Conservation (phyloP, 352 stramenopile species). For the Elongisporangium undulatum region DNA sequence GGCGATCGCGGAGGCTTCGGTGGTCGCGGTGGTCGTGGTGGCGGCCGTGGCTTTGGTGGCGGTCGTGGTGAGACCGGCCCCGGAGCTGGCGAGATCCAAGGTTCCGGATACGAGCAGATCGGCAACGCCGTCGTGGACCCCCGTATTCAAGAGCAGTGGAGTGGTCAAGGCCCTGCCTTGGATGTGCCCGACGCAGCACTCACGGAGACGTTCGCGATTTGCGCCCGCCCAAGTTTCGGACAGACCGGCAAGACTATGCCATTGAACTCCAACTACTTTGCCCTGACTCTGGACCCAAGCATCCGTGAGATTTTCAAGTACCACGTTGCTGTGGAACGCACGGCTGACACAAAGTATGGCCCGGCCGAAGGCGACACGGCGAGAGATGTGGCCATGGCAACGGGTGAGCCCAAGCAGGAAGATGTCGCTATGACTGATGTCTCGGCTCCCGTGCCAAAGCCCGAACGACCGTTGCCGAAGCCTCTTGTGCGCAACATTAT, state of each 20-base stretch:
- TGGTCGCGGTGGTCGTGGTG: conserved; percentile 18
- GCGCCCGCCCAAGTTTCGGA: conserved; percentile 31
- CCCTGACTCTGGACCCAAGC: conserved; percentile 37
- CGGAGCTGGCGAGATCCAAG: conserved; percentile 32
- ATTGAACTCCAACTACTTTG: conserved; percentile 66
- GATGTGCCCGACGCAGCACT: conserved; percentile 37
- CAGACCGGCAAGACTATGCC: conserved; percentile 27
- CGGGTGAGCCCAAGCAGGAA: conserved; percentile 25
- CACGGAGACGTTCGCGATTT: conserved; percentile 37
- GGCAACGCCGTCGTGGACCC: conserved; percentile 44
- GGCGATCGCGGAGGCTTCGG: conserved; percentile 11
- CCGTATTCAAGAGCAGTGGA: conserved; percentile 46
- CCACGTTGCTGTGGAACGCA: conserved; percentile 54
- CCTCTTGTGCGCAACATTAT: conserved; percentile 56
- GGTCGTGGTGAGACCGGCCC: conserved; percentile 24
- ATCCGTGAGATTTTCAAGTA: conserved; percentile 70
- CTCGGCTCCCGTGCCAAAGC: conserved; percentile 14
- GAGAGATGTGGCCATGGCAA: conserved; percentile 36
- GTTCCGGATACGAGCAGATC: conserved; percentile 50
- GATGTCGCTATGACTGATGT: conserved; percentile 46
- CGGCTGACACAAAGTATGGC: conserved; percentile 47
- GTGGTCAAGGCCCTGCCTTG: conserved; percentile 20
- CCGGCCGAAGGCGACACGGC: conserved; percentile 21
- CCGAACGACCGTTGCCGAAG: conserved; percentile 31
- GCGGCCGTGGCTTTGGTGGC: conserved; percentile 24